A percentile compares a stretch with the other conserved stretches of the same genome.
Conservation (phyloP, 305 asterid species). For the Fraxinus latifolia region DNA sequence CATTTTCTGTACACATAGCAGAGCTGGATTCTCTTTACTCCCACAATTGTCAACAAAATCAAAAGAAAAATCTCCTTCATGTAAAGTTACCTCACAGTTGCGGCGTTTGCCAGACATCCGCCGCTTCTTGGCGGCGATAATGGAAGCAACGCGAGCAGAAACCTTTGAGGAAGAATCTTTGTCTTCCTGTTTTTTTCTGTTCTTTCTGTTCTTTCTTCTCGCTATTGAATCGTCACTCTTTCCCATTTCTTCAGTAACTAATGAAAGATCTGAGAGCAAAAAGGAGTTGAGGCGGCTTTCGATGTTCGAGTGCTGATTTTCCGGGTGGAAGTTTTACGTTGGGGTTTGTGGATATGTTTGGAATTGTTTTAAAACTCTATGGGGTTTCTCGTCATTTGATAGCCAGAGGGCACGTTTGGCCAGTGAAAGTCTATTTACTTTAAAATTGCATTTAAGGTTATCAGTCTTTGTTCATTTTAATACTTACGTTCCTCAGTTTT, state of each 20-base stretch:
- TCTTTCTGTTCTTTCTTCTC: conserved; percentile 62
- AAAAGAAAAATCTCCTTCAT: not conserved
- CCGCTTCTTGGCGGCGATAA: conserved; percentile 94
- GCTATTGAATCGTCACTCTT: conserved; percentile 73
- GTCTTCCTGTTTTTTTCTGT: conserved; percentile 43
- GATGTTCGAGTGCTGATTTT: not conserved
- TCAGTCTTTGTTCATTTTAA: not conserved
- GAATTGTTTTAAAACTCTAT: not conserved
- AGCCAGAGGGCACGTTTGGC: not conserved
- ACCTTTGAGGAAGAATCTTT: conserved; percentile 50
- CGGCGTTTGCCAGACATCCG: conserved; percentile 90
- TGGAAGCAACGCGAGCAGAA: conserved; percentile 58
- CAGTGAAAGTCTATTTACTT: not conserved
- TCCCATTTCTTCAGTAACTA: conserved; percentile 48
- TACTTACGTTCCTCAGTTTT: not conserved
- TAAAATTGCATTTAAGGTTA: not conserved
- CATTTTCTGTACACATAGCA: too few species aligned
- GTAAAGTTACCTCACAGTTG: conserved; percentile 58
- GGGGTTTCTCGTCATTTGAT: conserved; percentile 21
- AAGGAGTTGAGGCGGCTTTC: conserved; percentile 11
- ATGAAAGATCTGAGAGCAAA: conserved; percentile 8
- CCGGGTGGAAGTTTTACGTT: not conserved
- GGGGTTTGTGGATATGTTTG: conserved; percentile 16
- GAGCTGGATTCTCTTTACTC: not conserved
- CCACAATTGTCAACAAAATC: not conserved